These are phyloP conservation scores for Cyclocybe cylindracea DNA, from an alignment of 768 basidiomycete species.

Conservation along the genomic window DNA sequence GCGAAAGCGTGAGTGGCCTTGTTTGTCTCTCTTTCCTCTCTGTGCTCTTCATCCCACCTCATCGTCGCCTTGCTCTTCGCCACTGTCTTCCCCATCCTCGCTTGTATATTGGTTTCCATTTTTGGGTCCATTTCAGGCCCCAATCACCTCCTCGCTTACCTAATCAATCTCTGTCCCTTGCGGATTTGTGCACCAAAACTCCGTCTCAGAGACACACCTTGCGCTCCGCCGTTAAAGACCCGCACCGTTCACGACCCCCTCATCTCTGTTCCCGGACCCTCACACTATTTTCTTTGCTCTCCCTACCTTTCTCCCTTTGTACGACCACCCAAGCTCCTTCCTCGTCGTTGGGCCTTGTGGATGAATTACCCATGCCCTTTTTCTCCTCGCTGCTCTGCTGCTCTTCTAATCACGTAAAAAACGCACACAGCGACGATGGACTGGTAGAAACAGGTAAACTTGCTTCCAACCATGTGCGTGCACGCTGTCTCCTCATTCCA, in stretches of 20 bases:
- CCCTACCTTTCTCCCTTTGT: slow-evolving; percentile 6
- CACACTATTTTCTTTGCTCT: not conserved
- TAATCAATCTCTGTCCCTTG: not conserved
- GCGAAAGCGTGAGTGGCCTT: slow-evolving; percentile 14
- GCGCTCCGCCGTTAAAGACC: slow-evolving; percentile 1
- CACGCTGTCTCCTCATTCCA: not conserved
- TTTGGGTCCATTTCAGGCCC: too few species aligned
- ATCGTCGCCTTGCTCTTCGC: not conserved
- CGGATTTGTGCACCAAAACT: not conserved
- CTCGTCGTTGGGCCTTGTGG: slow-evolving; percentile 27
- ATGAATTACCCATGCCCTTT: slow-evolving; percentile 56
- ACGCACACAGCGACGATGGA: slow-evolving; percentile 51
- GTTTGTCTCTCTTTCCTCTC: not conserved
- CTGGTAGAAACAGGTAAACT: slow-evolving; percentile 31
- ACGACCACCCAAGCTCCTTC: slow-evolving; percentile 9
- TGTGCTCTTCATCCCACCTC: not conserved
- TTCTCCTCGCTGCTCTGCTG: slow-evolving; percentile 61
- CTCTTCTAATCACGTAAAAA: slow-evolving; percentile 52
- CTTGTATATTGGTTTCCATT: too few species aligned
- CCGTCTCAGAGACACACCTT: slow-evolving; percentile 5
- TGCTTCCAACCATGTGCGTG: slow-evolving; percentile 25
- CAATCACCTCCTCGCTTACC: not conserved
- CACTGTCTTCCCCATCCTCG: too few species aligned
- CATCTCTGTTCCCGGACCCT: too few species aligned
- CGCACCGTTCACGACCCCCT: not conserved